Evolutionary conservation across 345 rosid species (phyloP).

Genomic region (Sonneratia caseolaris): DNA sequence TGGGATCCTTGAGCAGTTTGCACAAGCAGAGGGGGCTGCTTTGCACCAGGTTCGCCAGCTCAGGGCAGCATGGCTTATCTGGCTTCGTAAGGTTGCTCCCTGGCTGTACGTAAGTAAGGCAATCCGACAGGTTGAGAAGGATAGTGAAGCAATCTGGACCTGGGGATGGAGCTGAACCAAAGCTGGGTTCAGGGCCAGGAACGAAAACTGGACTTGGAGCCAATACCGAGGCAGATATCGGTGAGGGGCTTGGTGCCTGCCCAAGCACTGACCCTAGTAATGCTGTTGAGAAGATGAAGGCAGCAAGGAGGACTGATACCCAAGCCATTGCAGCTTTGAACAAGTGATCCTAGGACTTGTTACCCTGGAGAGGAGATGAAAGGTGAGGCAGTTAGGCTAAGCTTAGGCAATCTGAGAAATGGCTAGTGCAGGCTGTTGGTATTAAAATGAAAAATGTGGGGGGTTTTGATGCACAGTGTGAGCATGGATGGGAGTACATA

Average conservation of each 20-base stretch:
- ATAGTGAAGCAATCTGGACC: conserved; percentile 15
- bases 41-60: conserved; percentile 29
- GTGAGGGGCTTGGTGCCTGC: not conserved
- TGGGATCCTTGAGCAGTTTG: conserved; percentile 14
- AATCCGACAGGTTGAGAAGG: conserved; percentile 22
- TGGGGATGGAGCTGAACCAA: conserved; percentile 10
- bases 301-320: not conserved
- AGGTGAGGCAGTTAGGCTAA: not conserved
- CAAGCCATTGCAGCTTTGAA: not conserved
- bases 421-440: not conserved
- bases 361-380: not conserved
- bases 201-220: not conserved
- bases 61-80: conserved; percentile 31
- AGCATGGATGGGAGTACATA: not conserved
- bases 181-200: not conserved
- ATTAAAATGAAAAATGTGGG: not conserved
- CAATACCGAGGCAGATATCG: not conserved
- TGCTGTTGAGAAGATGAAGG: not conserved
- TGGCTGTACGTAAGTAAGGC: conserved; percentile 19
- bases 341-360: not conserved
- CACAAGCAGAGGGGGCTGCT: conserved; percentile 24
- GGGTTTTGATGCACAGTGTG: not conserved
- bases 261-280: not conserved
- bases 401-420: not conserved
- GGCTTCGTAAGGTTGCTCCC: conserved; percentile 26